Evolutionary conservation across 1,284 basidiomycete genomes (phyloP).

Genomic region (Heterobasidion parviporum): DNA sequence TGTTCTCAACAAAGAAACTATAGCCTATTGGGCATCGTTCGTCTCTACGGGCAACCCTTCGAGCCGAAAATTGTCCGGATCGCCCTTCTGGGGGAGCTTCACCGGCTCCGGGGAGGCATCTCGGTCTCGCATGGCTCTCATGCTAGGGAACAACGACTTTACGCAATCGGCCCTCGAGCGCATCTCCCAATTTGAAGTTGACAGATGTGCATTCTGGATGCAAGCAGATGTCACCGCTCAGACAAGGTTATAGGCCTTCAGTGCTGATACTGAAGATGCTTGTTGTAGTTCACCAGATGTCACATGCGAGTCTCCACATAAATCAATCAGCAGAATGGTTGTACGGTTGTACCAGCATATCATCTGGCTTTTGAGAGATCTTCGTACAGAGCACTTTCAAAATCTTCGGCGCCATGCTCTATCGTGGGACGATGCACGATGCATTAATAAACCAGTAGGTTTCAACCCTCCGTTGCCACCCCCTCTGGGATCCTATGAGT

Average conservation of each 20-base stretch:
- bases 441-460: too few species aligned
- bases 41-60: conserved; percentile 27
- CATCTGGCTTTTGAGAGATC: too few species aligned
- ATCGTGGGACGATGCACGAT: too few species aligned
- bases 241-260: background rate
- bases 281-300: background rate
- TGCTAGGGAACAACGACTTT: conserved; percentile 7
- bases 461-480: too few species aligned
- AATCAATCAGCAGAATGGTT: too few species aligned
- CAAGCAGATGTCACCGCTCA: conserved; percentile 1
- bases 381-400: too few species aligned
- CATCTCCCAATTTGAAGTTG: conserved; percentile 10
- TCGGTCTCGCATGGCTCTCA: conserved; percentile 16
- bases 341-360: too few species aligned
- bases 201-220: conserved; percentile 15
- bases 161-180: conserved; percentile 13
- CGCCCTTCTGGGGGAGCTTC: conserved; percentile 19
- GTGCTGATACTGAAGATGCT: background rate
- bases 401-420: too few species aligned
- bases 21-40: conserved; percentile 39
- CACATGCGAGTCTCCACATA: too few species aligned
- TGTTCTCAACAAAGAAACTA: conserved; percentile 29
- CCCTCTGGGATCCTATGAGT: too few species aligned
- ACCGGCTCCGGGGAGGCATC: conserved; percentile 1
- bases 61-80: conserved; percentile 6